Conservation (phyloP, 805 yeast species). For the Zygotorulaspora danielsina region DNA sequence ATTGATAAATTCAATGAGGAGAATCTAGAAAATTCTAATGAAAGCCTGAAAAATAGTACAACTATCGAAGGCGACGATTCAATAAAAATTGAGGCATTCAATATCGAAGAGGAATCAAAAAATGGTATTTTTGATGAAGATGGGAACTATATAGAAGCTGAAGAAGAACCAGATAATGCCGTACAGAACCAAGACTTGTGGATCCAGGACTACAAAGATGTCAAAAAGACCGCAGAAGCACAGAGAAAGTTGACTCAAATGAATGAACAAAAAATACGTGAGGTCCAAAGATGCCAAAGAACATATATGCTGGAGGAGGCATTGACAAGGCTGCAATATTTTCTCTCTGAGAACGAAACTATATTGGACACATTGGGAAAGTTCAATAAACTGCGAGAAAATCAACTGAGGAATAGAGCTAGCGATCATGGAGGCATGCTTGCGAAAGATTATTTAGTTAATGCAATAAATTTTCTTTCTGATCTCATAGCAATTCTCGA, state of each 20-base stretch:
- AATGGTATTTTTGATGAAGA: constrained; percentile 48
- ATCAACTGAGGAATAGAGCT: constrained; percentile 10
- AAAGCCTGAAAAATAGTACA: constrained; percentile 21
- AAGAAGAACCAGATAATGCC: constrained; percentile 31
- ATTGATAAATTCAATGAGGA: constrained; percentile 28
- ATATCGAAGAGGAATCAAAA: constrained; percentile 45
- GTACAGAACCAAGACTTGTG: constrained; percentile 16
- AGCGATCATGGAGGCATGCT: constrained; percentile 1
- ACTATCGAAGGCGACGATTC: constrained; percentile 20
- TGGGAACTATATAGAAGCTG: constrained; percentile 45
- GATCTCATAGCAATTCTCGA: constrained; percentile 42
- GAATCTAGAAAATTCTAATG: constrained; percentile 2
- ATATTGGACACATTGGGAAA: constrained; percentile 45
- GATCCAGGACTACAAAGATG: constrained; percentile 23
- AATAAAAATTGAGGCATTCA: constrained; percentile 48
- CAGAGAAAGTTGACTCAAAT: constrained; percentile 8
- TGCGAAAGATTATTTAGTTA: constrained; percentile 18
- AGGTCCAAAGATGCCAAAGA: constrained; percentile 16
- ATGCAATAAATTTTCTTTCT: constrained; percentile 39
- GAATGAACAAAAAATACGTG: constrained; percentile 25
- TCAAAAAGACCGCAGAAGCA: constrained; percentile 14
- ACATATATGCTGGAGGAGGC: constrained; percentile 27
- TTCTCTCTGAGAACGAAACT: constrained; percentile 46
- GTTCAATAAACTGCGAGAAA: constrained; percentile 31
- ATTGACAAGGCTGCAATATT: constrained; percentile 33